These are phyloP conservation scores for Austroboletus niveus DNA, from an alignment of 1,284 basidiomycete genomes.

Conservation along the genomic window DNA sequence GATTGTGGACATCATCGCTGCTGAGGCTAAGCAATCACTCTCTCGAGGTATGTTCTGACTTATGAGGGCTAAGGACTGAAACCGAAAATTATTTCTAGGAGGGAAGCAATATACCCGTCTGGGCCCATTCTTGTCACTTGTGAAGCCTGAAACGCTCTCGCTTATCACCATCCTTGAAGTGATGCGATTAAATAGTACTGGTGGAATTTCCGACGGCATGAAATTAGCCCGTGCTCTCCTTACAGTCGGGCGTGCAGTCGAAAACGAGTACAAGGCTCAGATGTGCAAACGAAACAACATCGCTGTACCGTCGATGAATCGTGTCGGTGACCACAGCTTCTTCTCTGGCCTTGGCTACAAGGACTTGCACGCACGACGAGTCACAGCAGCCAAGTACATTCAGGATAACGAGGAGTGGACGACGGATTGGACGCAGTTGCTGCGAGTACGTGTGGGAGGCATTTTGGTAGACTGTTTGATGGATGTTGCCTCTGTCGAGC, in stretches of 20 bases:
- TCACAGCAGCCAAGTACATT: constrained; percentile 65
- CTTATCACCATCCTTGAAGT: constrained; percentile 89
- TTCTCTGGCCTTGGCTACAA: constrained; percentile 60
- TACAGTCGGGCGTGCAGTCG: constrained; percentile 82
- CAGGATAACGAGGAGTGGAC: constrained; percentile 69
- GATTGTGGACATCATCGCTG: constrained; percentile 48
- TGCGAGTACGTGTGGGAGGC: constrained; percentile 79
- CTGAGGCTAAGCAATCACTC: constrained; percentile 34
- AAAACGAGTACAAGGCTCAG: constrained; percentile 85
- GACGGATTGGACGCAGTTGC: constrained; percentile 77
- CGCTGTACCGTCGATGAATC: constrained; percentile 41
- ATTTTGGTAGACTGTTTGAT: constrained; percentile 84
- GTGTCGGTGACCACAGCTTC: constrained; percentile 43
- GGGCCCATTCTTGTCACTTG: constrained; percentile 70
- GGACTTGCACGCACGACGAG: constrained; percentile 55
- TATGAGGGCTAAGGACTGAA: not conserved
- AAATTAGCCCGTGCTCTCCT: constrained; percentile 86
- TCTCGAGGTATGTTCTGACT: constrained; percentile 14
- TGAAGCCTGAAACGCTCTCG: constrained; percentile 80
- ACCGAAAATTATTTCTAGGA: not conserved
- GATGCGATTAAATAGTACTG: constrained; percentile 80
- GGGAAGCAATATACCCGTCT: constrained; percentile 24
- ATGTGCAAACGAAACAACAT: constrained; percentile 72
- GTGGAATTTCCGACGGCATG: constrained; percentile 83
- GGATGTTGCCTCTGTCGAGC: constrained; percentile 78